Percentiles rank a stretch among this genome's conserved stretches.
phyloP scores from a whole-genome alignment of 2,329 filamentous ascomycete species.

The Penicillium nordicum region DNA sequence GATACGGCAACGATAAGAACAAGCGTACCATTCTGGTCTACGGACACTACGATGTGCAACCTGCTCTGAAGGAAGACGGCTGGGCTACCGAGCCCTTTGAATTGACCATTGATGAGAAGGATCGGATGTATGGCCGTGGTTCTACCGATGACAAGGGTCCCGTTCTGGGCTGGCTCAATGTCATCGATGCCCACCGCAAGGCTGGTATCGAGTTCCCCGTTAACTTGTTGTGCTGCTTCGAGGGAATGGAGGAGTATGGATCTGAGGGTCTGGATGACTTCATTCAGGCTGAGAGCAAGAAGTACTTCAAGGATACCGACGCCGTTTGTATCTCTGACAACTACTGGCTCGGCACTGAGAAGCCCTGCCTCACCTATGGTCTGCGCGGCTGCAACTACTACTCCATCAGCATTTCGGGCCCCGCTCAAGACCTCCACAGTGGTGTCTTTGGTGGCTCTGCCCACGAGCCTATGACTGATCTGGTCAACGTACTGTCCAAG shows the following conservation, averaged over 20 bases:
- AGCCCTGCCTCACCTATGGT: constrained; percentile 96
- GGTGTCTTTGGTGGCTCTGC: constrained; percentile 95
- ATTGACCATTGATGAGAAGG: constrained; percentile 81
- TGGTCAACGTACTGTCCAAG: constrained; percentile 75
- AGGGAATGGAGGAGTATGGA: constrained; percentile 99
- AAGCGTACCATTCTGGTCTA: constrained; percentile 97
- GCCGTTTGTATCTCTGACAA: constrained; percentile 99
- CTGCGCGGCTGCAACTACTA: constrained; percentile 98
- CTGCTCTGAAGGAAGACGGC: constrained; percentile 85
- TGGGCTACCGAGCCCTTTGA: constrained; percentile 96
- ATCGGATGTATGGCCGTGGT: constrained; percentile 92
- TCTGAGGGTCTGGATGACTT: constrained; percentile 95
- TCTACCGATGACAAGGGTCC: constrained; percentile 98
- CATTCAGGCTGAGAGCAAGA: constrained; percentile 84
- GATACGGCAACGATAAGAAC: constrained; percentile 86
- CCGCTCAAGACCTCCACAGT: constrained; percentile 89
- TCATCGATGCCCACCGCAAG: constrained; percentile 96
- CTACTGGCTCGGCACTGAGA: constrained; percentile 99
- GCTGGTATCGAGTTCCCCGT: constrained; percentile 92
- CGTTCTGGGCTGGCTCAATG: constrained; percentile 94
- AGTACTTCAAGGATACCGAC: constrained; percentile 92
- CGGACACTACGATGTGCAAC: constrained; percentile 98
- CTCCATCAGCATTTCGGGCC: constrained; percentile 82
- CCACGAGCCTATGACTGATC: constrained; percentile 97
- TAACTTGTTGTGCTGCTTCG: constrained; percentile 98